Evolutionary conservation across 495 filamentous ascomycete species (phyloP).

Genomic region (Trichoderma reesei): DNA sequence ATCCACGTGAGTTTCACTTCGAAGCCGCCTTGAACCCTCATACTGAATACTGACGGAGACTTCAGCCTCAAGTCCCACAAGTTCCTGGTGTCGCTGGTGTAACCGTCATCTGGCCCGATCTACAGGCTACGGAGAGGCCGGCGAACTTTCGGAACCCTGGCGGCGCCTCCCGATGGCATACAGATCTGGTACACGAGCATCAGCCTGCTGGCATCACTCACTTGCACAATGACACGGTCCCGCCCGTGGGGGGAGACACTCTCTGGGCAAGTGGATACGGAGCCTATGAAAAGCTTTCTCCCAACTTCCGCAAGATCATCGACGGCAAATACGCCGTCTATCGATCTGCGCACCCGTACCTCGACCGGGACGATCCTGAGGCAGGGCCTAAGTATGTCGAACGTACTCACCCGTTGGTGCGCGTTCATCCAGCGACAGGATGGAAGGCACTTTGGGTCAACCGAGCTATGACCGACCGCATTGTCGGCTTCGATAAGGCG

Average conservation of each 20-base stretch:
- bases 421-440: constrained; percentile 60
- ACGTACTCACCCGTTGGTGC: constrained; percentile 56
- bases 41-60: no score
- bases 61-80: constrained; percentile 56
- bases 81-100: constrained; percentile 57
- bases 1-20: constrained; percentile 44
- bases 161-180: constrained; percentile 58
- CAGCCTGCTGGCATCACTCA: constrained; percentile 64
- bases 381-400: constrained; percentile 55
- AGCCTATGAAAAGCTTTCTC: constrained; percentile 64
- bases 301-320: constrained; percentile 58
- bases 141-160: constrained; percentile 55
- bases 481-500: constrained; percentile 54
- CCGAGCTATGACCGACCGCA: constrained; percentile 51
- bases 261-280: constrained; percentile 62
- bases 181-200: constrained; percentile 58
- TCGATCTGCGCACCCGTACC: constrained; percentile 54
- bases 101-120: constrained; percentile 59
- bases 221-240: constrained; percentile 58
- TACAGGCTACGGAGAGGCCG: constrained; percentile 44
- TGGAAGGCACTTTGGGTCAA: constrained; percentile 67
- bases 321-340: constrained; percentile 60
- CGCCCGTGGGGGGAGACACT: constrained; percentile 57
- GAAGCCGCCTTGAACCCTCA: no score
- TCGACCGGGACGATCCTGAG: constrained; percentile 51